phyloP scores from a whole-genome alignment of 1,284 basidiomycete species.

The Ustilago sp. region DNA sequence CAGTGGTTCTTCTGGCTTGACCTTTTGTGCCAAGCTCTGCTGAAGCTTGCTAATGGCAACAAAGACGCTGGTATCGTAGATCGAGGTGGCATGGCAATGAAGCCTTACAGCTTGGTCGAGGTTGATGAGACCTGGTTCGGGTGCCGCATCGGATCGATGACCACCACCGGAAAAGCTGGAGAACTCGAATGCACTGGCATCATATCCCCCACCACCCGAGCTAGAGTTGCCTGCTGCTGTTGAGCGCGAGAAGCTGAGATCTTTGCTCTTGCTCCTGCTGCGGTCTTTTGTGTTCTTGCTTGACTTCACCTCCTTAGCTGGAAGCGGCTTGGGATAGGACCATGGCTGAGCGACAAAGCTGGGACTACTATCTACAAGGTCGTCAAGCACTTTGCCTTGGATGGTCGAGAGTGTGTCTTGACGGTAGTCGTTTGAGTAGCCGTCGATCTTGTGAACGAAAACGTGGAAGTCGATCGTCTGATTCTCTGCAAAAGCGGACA shows the following conservation, averaged over 20 bases:
- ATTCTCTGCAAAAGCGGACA: conserved; percentile 76
- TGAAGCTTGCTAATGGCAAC: conserved; percentile 82
- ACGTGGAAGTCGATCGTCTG: conserved; percentile 86
- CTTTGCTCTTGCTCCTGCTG: conserved; percentile 48
- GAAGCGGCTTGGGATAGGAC: conserved; percentile 44
- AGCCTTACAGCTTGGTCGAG: conserved; percentile 68
- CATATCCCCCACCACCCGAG: conserved; percentile 45
- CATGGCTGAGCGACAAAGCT: conserved; percentile 52
- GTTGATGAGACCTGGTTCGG: conserved; percentile 50
- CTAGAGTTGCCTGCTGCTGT: conserved; percentile 40
- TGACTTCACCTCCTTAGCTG: conserved; percentile 24
- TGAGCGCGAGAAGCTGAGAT: conserved; percentile 39
- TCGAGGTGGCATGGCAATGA: conserved; percentile 84
- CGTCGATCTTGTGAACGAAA: conserved; percentile 96
- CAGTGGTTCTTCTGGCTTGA: conserved; percentile 80
- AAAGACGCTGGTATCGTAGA: conserved; percentile 87
- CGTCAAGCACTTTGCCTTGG: conserved; percentile 63
- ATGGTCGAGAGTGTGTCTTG: conserved; percentile 71
- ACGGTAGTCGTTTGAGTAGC: conserved; percentile 89
- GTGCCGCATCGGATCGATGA: conserved; percentile 35
- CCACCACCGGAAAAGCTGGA: conserved; percentile 53
- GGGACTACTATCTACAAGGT: conserved; percentile 59
- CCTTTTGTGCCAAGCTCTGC: conserved; percentile 74
- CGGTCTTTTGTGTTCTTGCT: conserved; percentile 28
- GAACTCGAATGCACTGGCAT: conserved; percentile 52